phyloP scores from a whole-genome alignment of 176 grass and related monocot species.

The Puccinellia tenuiflora region DNA sequence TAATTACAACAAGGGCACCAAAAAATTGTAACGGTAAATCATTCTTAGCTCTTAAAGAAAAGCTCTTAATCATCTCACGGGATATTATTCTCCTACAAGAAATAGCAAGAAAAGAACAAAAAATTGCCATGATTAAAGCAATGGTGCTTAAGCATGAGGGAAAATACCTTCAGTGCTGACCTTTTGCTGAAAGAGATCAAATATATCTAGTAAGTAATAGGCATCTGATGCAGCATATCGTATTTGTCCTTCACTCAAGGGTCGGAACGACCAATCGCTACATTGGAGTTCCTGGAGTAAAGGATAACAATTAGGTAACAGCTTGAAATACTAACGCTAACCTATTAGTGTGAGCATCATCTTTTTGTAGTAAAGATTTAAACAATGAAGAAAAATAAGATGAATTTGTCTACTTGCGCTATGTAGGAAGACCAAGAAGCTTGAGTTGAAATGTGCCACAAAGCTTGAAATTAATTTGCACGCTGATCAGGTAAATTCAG shows the following conservation, averaged over 20 bases:
- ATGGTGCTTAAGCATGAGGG: conserved; percentile 7
- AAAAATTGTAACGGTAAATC: not conserved
- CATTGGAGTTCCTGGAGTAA: conserved; percentile 81
- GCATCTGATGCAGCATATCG: conserved; percentile 96
- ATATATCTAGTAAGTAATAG: conserved; percentile 88
- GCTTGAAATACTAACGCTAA: not conserved
- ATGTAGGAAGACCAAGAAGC: not conserved
- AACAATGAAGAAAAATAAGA: conserved; percentile 8
- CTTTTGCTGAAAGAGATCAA: conserved; percentile 57
- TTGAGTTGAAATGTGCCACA: not conserved
- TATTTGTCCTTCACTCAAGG: conserved; percentile 83
- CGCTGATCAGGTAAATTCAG: not conserved
- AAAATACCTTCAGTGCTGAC: conserved; percentile 49
- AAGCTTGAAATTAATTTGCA: not conserved
- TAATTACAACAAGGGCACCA: not conserved
- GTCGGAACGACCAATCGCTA: conserved; percentile 90
- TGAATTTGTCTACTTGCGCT: not conserved
- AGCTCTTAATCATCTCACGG: not conserved
- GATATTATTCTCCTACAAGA: not conserved
- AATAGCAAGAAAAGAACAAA: not conserved
- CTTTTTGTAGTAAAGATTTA: not conserved
- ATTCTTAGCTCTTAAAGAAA: not conserved
- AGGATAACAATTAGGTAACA: not conserved
- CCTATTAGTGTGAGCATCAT: not conserved
- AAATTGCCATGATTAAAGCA: not conserved